These are phyloP conservation scores for Coffea canephora DNA, from an alignment of 257 asterid genomes.

Conservation along the genomic window DNA sequence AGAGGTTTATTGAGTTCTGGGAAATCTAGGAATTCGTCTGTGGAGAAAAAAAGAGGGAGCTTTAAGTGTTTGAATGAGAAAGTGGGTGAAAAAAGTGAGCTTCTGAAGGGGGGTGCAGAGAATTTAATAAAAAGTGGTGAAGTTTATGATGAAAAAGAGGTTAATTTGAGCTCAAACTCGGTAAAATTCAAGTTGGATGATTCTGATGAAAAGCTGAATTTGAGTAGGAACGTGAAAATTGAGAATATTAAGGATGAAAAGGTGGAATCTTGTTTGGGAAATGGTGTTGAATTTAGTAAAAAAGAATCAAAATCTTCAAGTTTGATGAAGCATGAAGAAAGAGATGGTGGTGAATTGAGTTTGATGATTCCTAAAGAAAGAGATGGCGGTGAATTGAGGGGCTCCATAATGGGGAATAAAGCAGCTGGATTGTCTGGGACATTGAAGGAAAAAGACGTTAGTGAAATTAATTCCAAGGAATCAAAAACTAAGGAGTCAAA, in stretches of 20 bases:
- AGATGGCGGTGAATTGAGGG: background rate
- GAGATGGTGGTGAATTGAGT: background rate
- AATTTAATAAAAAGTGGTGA: slow-evolving; percentile 21
- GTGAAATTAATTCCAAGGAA: slow-evolving; percentile 6
- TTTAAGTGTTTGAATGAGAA: slow-evolving; percentile 24
- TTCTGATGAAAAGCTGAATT: slow-evolving; percentile 24
- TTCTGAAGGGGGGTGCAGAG: slow-evolving; percentile 22
- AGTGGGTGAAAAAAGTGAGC: slow-evolving; percentile 20
- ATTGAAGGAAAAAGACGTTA: slow-evolving; percentile 24
- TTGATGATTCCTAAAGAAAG: background rate
- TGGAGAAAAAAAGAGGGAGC: slow-evolving; percentile 33
- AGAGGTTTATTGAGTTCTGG: slow-evolving; percentile 44
- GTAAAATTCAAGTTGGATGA: slow-evolving; percentile 18
- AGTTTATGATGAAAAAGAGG: slow-evolving; percentile 21
- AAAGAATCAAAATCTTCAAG: slow-evolving; percentile 20
- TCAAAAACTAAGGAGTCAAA: slow-evolving; percentile 27
- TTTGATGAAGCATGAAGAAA: background rate
- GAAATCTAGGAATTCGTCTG: slow-evolving; percentile 35
- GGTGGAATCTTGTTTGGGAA: slow-evolving; percentile 26
- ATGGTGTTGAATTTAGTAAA: slow-evolving; percentile 27
- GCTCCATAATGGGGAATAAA: slow-evolving; percentile 27
- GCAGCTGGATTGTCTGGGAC: slow-evolving; percentile 20
- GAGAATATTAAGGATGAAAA: slow-evolving; percentile 25
- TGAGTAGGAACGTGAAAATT: slow-evolving; percentile 21
- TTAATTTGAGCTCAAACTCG: slow-evolving; percentile 23